Evolutionary conservation across 2,329 filamentous ascomycete species (phyloP).

Genomic region (Aureobasidium leucospermi): DNA sequence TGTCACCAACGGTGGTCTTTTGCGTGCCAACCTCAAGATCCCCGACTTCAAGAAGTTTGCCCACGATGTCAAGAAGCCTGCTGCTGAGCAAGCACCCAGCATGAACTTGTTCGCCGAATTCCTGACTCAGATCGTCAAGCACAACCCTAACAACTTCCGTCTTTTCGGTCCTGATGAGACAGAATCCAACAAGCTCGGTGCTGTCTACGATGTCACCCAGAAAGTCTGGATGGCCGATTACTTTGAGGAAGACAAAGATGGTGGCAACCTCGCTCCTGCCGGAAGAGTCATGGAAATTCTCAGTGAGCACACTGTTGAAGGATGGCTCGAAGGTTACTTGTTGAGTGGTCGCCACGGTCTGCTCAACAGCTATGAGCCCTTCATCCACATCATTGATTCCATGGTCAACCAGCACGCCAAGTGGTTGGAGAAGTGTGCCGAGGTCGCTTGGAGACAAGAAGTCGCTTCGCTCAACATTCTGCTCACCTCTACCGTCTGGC

Average conservation of each 20-base stretch:
- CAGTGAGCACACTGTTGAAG: constrained; percentile 73
- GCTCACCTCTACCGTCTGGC: constrained; percentile 70
- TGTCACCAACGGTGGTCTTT: constrained; percentile 62
- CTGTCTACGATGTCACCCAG: constrained; percentile 66
- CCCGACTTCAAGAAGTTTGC: constrained; percentile 64
- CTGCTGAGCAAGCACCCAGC: constrained; percentile 49
- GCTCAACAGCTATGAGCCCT: constrained; percentile 75
- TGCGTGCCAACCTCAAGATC: constrained; percentile 60
- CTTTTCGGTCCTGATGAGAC: constrained; percentile 76
- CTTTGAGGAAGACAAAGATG: constrained; percentile 67
- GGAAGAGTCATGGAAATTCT: constrained; percentile 79
- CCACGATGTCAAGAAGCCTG: constrained; percentile 56
- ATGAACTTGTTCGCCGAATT: constrained; percentile 65
- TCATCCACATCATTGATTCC: constrained; percentile 75
- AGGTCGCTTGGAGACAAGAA: constrained; percentile 69
- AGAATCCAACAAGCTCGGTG: constrained; percentile 68
- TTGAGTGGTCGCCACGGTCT: constrained; percentile 68
- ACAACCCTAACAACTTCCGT: constrained; percentile 62
- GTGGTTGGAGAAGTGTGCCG: constrained; percentile 75
- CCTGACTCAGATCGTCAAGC: constrained; percentile 58
- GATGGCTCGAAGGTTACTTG: constrained; percentile 73
- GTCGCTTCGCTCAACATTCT: constrained; percentile 73
- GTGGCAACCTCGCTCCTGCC: constrained; percentile 60
- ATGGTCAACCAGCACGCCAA: constrained; percentile 87
- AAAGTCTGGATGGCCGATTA: constrained; percentile 77